These are phyloP conservation scores for Neoboletus brunneissimus DNA, from an alignment of 768 basidiomycete species.

Conservation along the genomic window DNA sequence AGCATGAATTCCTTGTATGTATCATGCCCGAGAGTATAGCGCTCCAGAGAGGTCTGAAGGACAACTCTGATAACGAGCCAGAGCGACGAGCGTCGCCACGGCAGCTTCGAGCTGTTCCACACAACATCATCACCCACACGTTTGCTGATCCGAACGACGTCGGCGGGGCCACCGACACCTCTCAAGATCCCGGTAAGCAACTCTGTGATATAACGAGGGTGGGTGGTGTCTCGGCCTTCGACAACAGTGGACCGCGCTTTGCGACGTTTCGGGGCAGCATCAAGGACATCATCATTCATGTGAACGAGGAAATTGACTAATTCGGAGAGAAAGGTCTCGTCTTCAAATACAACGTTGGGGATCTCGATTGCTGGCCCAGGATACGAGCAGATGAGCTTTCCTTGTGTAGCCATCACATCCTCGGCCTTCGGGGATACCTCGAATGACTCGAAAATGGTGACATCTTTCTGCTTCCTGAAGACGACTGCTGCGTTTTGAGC, in stretches of 20 bases:
- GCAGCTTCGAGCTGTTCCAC: slow-evolving; percentile 16
- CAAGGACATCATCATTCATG: background rate
- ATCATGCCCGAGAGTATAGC: background rate
- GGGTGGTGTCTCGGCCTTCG: slow-evolving; percentile 40
- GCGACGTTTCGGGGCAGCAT: slow-evolving; percentile 26
- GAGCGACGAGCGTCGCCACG: slow-evolving; percentile 37
- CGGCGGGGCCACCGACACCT: slow-evolving; percentile 33
- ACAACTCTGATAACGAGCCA: slow-evolving; percentile 36
- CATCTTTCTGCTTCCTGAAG: slow-evolving; percentile 29
- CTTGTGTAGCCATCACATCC: slow-evolving; percentile 36
- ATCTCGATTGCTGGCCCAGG: slow-evolving; percentile 46
- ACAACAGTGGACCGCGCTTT: slow-evolving; percentile 37
- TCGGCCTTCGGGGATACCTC: slow-evolving; percentile 39
- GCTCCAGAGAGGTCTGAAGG: slow-evolving; percentile 32
- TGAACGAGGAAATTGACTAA: slow-evolving; percentile 37
- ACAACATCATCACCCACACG: slow-evolving; percentile 32
- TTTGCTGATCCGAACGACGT: slow-evolving; percentile 7
- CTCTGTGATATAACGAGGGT: slow-evolving; percentile 50
- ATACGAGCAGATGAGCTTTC: slow-evolving; percentile 45
- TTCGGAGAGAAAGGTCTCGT: slow-evolving; percentile 33
- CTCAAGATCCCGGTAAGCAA: slow-evolving; percentile 47
- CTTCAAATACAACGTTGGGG: slow-evolving; percentile 26
- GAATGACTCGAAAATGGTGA: slow-evolving; percentile 33
- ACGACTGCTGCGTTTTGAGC: slow-evolving; percentile 43
- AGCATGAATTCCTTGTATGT: slow-evolving; percentile 50